Conservation (phyloP, 345 rosid genomes). For the Eucalyptus decipiens region DNA sequence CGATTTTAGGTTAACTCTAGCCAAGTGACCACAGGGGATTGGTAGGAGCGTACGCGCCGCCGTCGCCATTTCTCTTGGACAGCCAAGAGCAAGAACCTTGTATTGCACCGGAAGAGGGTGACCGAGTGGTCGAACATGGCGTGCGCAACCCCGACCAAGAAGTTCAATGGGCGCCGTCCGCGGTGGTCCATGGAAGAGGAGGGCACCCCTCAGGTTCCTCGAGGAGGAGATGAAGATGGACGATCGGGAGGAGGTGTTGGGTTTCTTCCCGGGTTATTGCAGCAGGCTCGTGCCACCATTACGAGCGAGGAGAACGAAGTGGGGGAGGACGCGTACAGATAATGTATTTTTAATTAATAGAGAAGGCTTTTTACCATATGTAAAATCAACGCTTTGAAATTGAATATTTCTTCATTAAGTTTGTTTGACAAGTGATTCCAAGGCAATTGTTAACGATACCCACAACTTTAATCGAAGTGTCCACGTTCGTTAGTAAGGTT, state of each 20-base stretch:
- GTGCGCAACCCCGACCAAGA: no score
- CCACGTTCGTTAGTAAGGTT: background rate
- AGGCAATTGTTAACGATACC: background rate
- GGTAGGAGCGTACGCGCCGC: background rate
- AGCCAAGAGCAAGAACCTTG: no score
- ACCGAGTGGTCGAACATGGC: background rate
- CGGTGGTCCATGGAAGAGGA: background rate
- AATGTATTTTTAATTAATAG: background rate
- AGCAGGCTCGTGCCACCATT: background rate
- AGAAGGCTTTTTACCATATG: background rate
- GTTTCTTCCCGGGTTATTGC: no score
- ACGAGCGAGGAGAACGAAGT: background rate
- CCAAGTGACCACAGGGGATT: background rate
- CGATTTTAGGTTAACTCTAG: no score
- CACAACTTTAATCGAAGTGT: rapidly evolving
- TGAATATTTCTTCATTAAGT: background rate
- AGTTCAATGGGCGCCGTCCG: background rate
- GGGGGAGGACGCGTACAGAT: background rate
- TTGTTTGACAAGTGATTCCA: no score
- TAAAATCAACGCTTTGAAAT: background rate
- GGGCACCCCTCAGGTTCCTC: no score
- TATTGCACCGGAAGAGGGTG: no score
- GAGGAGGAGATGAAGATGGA: no score
- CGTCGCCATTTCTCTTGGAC: background rate
- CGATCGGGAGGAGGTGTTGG: no score